A percentile compares a stretch with the other conserved stretches of the same genome.
Conservation (phyloP, 2,329 filamentous ascomycete species). For the Talaromyces piceae region DNA sequence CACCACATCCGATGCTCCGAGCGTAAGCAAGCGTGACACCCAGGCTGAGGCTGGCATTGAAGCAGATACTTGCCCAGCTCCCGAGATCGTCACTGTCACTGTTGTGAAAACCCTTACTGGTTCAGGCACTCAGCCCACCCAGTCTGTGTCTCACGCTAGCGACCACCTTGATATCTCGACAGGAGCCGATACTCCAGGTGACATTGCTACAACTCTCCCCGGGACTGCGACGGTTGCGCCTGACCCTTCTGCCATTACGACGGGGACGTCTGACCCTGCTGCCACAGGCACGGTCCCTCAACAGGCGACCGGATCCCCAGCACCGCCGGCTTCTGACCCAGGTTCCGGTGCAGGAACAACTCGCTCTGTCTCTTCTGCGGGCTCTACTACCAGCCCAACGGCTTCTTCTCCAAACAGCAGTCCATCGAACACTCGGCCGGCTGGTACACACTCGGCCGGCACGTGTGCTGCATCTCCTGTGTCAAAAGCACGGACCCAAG, state of each 20-base stretch:
- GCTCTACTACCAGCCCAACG: background rate
- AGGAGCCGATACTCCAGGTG: background rate
- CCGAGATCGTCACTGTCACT: conserved; percentile 11
- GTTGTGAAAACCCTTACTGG: conserved; percentile 9
- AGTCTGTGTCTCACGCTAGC: background rate
- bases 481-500: conserved; percentile 49
- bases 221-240: background rate
- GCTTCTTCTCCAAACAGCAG: background rate
- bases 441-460: conserved; percentile 5
- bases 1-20: conserved; percentile 23
- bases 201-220: background rate
- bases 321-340: background rate
- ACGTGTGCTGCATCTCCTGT: conserved; percentile 25
- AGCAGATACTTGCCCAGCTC: conserved; percentile 8
- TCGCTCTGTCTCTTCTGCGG: background rate
- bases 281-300: background rate
- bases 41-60: background rate
- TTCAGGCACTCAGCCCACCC: background rate
- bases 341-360: background rate
- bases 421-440: background rate
- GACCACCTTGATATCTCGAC: conserved; percentile 1
- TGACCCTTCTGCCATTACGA: background rate
- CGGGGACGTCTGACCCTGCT: background rate
- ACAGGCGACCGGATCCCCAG: background rate
- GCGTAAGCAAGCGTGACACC: conserved; percentile 4